Conservation (phyloP, 2,329 filamentous ascomycete genomes). For the Alternaria metachromatica region DNA sequence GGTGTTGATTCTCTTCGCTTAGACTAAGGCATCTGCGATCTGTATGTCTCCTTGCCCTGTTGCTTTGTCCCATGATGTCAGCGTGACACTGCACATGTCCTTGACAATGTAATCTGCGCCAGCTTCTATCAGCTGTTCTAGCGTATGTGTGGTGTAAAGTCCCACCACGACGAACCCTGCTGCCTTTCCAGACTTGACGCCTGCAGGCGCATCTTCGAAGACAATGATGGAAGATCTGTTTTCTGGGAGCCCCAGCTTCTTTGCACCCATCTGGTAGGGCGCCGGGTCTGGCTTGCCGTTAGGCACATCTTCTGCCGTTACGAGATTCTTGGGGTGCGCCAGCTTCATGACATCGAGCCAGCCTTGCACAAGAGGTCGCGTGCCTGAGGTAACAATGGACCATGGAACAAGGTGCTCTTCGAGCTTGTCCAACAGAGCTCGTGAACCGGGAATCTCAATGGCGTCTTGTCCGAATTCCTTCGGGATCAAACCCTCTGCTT, state of each 20-base stretch:
- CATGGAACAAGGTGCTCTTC: conserved; percentile 71
- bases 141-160: conserved; percentile 82
- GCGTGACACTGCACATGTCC: conserved; percentile 76
- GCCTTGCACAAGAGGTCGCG: conserved; percentile 55
- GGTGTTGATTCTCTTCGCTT: conserved; percentile 14
- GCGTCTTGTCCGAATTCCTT: conserved; percentile 78
- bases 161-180: conserved; percentile 86
- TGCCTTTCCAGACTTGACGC: conserved; percentile 81
- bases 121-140: conserved; percentile 73
- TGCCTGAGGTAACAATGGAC: conserved; percentile 74
- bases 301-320: conserved; percentile 59
- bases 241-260: conserved; percentile 50
- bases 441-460: conserved; percentile 83
- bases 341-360: conserved; percentile 59
- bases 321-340: conserved; percentile 54
- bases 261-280: conserved; percentile 55
- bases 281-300: conserved; percentile 59
- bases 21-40: conserved; percentile 66
- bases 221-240: conserved; percentile 67
- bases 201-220: conserved; percentile 87
- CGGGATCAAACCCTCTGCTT: conserved; percentile 80
- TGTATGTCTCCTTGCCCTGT: conserved; percentile 70
- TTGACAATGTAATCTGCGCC: conserved; percentile 87
- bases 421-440: conserved; percentile 71
- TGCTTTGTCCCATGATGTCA: conserved; percentile 62